Evolutionary conservation across 2,329 filamentous ascomycete genomes (phyloP), one percentile per base, ranked within the genome.

Genomic region (Parafenestella ontariensis): DNA sequence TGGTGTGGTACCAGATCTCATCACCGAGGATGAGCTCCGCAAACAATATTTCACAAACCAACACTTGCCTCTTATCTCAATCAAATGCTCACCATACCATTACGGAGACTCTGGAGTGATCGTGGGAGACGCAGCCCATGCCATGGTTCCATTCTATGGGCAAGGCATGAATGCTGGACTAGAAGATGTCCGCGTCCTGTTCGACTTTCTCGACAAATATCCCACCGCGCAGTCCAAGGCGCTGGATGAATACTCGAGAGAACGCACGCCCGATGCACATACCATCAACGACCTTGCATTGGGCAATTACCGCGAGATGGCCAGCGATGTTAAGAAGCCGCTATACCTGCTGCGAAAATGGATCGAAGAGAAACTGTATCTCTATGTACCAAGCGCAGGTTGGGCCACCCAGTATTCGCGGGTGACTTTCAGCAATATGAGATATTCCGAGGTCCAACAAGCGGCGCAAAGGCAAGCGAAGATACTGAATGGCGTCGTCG

Each of bases 141-240:
- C 96, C 52, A 97, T 99, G 88, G 92, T 99, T 0, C 95, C 95
- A 0, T 99, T 99, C 77, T 99, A 98, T 75, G 95, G 95, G 0
- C 95, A 99, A 75, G 95, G 95, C 33, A 96, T 99, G 88, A 99
- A 99, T 70, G 90, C 95, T 0, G 95, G 95, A 0, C 85, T 99
- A 37, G 95, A 99, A 78, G 94, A 97, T 68, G 92, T 99, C 11
- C 87, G 90, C 7, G 87, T 96, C 5, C 84, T 99, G 1, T 99
- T 96, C 76, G 86, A 88, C 0, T 82, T 89, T 39, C 81, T 98
- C 1, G 93, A 97, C 76, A 84, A 85, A 62, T 82, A 92, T 62
- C 78, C 82, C 1, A 28, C 55, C 10, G 67, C 72, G 36, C 72
- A 75, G 34, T 70, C 66, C 0, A 63, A 55, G 29, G 81, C 93